Evolutionary conservation across 208 protist species (phyloP), one percentile per base, ranked within the genome.

Genomic region (Trypanosoma platydactyli): DNA sequence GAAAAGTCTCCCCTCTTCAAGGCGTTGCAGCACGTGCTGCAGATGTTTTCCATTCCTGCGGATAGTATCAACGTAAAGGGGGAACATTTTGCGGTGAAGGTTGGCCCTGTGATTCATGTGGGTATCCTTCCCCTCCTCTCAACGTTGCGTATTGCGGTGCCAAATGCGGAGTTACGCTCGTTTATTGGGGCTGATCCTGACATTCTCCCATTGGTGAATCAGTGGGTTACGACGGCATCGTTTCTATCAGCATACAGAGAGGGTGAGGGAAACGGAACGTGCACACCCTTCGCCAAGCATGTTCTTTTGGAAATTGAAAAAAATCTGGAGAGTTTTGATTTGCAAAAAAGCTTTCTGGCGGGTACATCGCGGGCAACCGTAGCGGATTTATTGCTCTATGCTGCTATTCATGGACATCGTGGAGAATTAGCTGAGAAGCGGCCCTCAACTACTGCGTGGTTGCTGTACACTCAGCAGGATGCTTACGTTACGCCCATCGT

Each of bases 361-460:
- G 73, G 76, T 56, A 83, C 80, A 9, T 59, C 65, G 4, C 70
- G 68, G 15, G 81, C 88, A 0, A 89, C 84, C 3, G 66, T 94
- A 33, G 88, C 84, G 16, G 88, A 94, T 51, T 54, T 94, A 20
- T 71, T 94, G 5, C 44, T 94, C 27, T 91, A 89, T 64, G 77
- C 76, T 29, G 81, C 88, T 9, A 68, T 84, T 24, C 79, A 82
- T 69, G 59, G 66, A 48, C 78, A 88, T 60, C 71, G 76, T 12
- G 57, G 74, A 57, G 49, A 49, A 29, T 49, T 22, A 33, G 18
- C 55, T 5, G 61, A 81, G 60, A 74, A 46, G 50, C 67, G 60
- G 35, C 77, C 71, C 15, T 68, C 70, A 11, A 83, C 73, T 25
- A 25, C 79, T 60, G 51, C 64, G 33, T 90, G 83, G 83, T 75